Percentiles rank a stretch among this genome's conserved stretches.
Evolutionary conservation across 805 yeast genomes (phyloP).

Genomic region (Candida golubevii): DNA sequence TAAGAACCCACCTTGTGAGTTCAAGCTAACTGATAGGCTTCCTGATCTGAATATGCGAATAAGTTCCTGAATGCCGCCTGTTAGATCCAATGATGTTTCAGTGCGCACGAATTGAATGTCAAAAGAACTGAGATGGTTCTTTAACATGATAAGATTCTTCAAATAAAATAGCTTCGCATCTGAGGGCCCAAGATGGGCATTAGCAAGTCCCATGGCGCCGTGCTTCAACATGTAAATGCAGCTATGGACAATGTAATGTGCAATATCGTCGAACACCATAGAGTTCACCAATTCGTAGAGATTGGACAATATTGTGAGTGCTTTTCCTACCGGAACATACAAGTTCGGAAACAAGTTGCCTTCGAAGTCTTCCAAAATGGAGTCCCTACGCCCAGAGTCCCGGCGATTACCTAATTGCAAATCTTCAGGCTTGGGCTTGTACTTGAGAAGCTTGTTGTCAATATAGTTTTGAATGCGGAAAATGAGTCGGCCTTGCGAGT

Average conservation of each 20-base stretch:
- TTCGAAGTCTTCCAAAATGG: conserved; percentile 26
- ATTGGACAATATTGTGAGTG: conserved; percentile 66
- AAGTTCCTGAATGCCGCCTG: conserved; percentile 56
- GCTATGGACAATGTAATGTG: conserved; percentile 80
- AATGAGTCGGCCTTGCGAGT: conserved; percentile 74
- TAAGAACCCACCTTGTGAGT: conserved; percentile 34
- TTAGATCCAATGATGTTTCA: conserved; percentile 76
- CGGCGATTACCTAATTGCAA: conserved; percentile 50
- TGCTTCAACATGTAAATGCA: conserved; percentile 59
- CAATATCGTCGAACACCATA: conserved; percentile 79
- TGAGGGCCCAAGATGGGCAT: conserved; percentile 42
- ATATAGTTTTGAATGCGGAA: conserved; percentile 73
- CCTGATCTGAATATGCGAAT: conserved; percentile 36
- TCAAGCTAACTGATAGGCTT: conserved; percentile 41
- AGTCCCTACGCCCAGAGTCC: conserved; percentile 6
- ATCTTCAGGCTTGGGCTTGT: conserved; percentile 65
- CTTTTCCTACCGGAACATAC: conserved; percentile 69
- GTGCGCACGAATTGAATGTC: conserved; percentile 74
- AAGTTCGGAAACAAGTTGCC: conserved; percentile 42
- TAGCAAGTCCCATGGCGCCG: conserved; percentile 45
- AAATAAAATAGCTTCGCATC: conserved; percentile 67
- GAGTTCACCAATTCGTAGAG: conserved; percentile 78
- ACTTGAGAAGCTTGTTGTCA: conserved; percentile 62
- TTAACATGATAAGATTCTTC: conserved; percentile 65
- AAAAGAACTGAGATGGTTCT: conserved; percentile 64